Conservation (phyloP, 768 basidiomycete species). For the Lentinula sp. region DNA sequence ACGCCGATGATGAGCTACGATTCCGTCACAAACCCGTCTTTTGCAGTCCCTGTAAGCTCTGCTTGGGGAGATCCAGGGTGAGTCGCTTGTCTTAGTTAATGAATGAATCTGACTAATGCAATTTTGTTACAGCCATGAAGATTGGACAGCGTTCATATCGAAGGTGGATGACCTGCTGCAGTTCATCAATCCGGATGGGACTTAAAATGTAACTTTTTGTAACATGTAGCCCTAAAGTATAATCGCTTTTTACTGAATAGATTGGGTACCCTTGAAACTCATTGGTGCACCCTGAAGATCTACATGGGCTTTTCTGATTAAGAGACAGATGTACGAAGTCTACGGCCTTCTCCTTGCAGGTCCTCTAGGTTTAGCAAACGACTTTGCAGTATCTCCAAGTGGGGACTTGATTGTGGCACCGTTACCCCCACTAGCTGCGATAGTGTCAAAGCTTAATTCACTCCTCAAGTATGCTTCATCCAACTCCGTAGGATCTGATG, state of each 20-base stretch:
- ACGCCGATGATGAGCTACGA: neutral
- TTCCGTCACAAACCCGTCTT: neutral
- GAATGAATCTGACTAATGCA: neutral
- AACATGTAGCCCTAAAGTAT: too few species aligned
- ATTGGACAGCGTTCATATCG: neutral
- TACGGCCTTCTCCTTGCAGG: conserved; percentile 49
- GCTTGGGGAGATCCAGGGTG: neutral
- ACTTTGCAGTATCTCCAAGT: conserved; percentile 27
- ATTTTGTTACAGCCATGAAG: neutral
- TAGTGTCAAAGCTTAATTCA: conserved; percentile 40
- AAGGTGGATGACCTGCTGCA: neutral
- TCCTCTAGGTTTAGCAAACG: conserved; percentile 67
- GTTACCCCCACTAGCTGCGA: conserved; percentile 6
- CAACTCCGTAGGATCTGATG: conserved; percentile 72
- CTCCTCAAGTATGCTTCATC: conserved; percentile 54
- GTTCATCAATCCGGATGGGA: neutral
- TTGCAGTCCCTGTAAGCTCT: neutral
- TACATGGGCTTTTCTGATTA: too few species aligned
- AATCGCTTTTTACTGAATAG: too few species aligned
- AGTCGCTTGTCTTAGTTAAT: neutral
- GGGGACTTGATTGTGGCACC: conserved; percentile 6
- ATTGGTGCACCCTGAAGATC: too few species aligned
- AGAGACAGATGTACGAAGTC: neutral
- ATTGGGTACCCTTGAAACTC: too few species aligned
- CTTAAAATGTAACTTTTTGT: too few species aligned